Conservation (phyloP, 2,329 filamentous ascomycete species). For the Cordyceps militaris region DNA sequence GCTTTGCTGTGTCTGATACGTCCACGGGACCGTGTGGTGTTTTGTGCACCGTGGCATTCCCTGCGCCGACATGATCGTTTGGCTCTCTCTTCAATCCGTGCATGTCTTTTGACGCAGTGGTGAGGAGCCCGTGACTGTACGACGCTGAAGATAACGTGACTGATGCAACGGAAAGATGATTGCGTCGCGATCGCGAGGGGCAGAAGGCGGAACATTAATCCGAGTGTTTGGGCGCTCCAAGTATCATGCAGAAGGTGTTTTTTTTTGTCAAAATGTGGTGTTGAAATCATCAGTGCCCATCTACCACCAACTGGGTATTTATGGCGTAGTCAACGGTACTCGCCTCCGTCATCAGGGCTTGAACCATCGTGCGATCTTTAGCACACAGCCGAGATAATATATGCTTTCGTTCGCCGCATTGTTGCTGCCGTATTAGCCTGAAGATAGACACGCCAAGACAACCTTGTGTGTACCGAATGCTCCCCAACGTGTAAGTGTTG, state of each 20-base stretch:
- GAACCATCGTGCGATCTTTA: no score
- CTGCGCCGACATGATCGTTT: background rate
- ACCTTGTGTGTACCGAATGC: constrained; percentile 16
- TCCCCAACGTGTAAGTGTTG: constrained; percentile 16
- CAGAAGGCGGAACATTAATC: background rate
- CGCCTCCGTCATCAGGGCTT: no score
- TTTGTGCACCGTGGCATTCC: background rate
- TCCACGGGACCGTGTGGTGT: background rate
- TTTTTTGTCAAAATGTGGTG: no score
- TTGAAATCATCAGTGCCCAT: no score
- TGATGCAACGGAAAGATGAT: background rate
- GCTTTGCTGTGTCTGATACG: background rate
- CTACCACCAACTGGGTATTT: no score
- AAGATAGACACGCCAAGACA: constrained; percentile 16
- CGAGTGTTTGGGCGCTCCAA: background rate
- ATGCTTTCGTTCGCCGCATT: no score
- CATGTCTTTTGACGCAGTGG: background rate
- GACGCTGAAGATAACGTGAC: background rate
- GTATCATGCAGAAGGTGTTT: no score
- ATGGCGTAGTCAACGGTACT: no score
- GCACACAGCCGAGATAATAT: no score
- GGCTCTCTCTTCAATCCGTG: background rate
- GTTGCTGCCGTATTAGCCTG: constrained; percentile 13
- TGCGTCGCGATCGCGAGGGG: background rate
- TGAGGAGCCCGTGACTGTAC: background rate